Evolutionary conservation across 23 red algal genomes (phyloP).

Genomic region (Chondrus crispus): DNA sequence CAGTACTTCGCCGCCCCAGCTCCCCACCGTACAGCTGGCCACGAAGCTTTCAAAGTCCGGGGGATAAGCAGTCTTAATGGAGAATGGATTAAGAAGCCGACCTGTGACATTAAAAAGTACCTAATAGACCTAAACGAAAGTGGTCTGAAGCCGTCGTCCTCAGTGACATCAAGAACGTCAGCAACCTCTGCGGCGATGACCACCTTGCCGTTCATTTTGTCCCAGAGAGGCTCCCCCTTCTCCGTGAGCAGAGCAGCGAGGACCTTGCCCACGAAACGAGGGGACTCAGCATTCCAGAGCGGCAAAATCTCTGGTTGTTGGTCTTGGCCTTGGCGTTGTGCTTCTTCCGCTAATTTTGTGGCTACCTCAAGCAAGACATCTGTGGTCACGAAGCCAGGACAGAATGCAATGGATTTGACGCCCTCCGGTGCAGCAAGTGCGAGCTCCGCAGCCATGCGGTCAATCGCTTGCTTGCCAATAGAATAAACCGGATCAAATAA

Average conservation of each 20-base stretch:
- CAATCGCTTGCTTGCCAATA: slow-evolving; percentile 42
- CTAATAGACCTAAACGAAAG: neutral
- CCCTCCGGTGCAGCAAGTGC: neutral
- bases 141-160: slow-evolving; percentile 10
- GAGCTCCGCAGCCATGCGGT: slow-evolving; percentile 51
- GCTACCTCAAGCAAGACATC: slow-evolving; percentile 4
- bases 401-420: slow-evolving; percentile 36
- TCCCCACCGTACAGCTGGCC: neutral
- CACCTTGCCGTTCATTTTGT: neutral
- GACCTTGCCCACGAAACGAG: slow-evolving; percentile 62
- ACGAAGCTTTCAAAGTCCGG: neutral
- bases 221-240: neutral
- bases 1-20: neutral
- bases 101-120: neutral
- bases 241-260: slow-evolving; percentile 28
- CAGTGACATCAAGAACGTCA: neutral
- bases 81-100: neutral
- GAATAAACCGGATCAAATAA: slow-evolving; percentile 65
- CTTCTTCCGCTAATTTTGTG: neutral
- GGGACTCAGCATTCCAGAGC: slow-evolving; percentile 48
- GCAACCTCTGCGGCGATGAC: slow-evolving; percentile 1
- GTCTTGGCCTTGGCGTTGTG: too few relatives aligned
- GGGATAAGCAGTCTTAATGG: neutral
- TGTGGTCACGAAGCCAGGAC: slow-evolving; percentile 49
- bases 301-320: neutral